Conservation (phyloP, 805 yeast genomes). For the Nematodospora valgi region DNA sequence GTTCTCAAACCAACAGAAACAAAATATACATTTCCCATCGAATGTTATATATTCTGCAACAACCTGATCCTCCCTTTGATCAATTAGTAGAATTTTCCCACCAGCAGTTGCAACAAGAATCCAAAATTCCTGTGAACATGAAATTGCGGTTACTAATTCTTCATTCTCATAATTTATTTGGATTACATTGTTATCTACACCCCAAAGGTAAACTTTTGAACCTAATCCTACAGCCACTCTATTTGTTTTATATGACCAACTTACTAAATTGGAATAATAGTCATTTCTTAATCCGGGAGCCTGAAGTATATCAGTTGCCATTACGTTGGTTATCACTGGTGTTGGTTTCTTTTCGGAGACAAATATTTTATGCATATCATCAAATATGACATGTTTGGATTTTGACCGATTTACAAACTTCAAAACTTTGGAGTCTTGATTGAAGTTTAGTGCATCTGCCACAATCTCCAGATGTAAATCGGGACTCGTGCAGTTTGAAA, state of each 20-base stretch:
- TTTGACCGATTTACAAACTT: constrained; percentile 18
- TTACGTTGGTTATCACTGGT: constrained; percentile 4
- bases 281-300: constrained; percentile 76
- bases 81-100: constrained; percentile 51
- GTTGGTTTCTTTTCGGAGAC: neutral
- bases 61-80: constrained; percentile 22
- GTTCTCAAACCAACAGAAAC: constrained; percentile 57
- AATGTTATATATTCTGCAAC: constrained; percentile 13
- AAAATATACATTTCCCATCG: constrained; percentile 44
- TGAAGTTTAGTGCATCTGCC: constrained; percentile 50
- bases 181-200: constrained; percentile 39
- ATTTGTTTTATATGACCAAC: constrained; percentile 59
- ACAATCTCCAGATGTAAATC: constrained; percentile 15
- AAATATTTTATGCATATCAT: neutral
- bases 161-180: constrained; percentile 42
- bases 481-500: neutral
- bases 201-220: constrained; percentile 60
- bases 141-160: constrained; percentile 53
- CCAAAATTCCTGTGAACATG: constrained; percentile 48
- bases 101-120: constrained; percentile 55
- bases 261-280: constrained; percentile 69
- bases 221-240: constrained; percentile 68
- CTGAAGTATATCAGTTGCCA: constrained; percentile 18
- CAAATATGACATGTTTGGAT: neutral
- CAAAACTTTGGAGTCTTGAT: constrained; percentile 39